phyloP scores from a whole-genome alignment of 2,329 filamentous ascomycete species.

The Falciphora oryzae region DNA sequence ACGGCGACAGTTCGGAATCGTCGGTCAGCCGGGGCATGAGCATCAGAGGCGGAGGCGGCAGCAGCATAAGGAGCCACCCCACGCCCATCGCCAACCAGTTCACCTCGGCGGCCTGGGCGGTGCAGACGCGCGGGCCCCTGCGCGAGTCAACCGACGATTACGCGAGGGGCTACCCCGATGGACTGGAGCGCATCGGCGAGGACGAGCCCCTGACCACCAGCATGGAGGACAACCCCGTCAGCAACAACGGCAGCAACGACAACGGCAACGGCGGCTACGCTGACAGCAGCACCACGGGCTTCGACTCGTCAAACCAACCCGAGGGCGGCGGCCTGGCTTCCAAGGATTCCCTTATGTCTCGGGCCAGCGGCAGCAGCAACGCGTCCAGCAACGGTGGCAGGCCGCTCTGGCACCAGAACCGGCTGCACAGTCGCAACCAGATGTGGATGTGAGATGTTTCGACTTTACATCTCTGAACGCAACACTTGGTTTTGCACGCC shows the following conservation, averaged over 20 bases:
- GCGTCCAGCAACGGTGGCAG: conserved; percentile 16
- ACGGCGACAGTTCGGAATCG: background rate
- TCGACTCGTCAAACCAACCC: background rate
- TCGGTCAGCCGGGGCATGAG: background rate
- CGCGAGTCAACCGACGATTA: conserved; percentile 40
- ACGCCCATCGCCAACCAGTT: background rate
- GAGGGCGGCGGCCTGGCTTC: conserved; percentile 11
- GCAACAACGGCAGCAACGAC: conserved; percentile 12
- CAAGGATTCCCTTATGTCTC: conserved; percentile 7
- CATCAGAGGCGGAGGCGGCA: background rate
- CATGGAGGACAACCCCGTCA: background rate
- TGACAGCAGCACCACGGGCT: conserved; percentile 10
- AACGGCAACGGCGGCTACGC: conserved; percentile 12
- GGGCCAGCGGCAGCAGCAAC: conserved; percentile 4
- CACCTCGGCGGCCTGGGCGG: background rate
- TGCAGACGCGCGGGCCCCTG: conserved; percentile 21
- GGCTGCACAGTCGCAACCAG: conserved; percentile 40
- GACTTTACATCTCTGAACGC: background rate
- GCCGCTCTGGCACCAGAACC: conserved; percentile 50
- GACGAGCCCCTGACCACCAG: conserved; percentile 29
- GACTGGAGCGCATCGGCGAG: conserved; percentile 32
- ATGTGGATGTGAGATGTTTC: conserved; percentile 35
- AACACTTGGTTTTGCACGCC: background rate
- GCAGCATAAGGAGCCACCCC: background rate
- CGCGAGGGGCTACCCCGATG: conserved; percentile 35